phyloP scores from a whole-genome alignment of 345 rosid genomes.

The Carallia pectinifolia region DNA sequence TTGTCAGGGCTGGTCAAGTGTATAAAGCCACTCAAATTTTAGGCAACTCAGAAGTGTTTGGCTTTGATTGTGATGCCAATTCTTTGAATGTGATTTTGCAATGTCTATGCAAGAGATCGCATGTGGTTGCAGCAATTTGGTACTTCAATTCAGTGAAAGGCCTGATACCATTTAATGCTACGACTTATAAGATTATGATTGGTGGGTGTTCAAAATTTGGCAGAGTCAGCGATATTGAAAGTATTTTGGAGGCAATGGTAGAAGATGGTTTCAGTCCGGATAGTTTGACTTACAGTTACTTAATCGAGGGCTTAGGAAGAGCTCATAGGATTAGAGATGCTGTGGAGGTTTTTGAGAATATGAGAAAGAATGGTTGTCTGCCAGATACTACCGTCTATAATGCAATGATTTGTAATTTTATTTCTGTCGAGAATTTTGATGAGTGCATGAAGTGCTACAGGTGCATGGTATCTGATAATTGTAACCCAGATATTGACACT shows the following conservation, averaged over 20 bases:
- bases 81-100: conserved; percentile 63
- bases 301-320: conserved; percentile 80
- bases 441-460: conserved; percentile 53
- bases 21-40: conserved; percentile 54
- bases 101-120: conserved; percentile 65
- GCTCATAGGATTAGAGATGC: conserved; percentile 65
- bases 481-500: conserved; percentile 60
- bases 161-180: conserved; percentile 41
- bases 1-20: conserved; percentile 48
- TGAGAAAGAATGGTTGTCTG: conserved; percentile 47
- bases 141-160: conserved; percentile 52
- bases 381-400: conserved; percentile 58
- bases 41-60: conserved; percentile 46
- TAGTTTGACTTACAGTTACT: conserved; percentile 52
- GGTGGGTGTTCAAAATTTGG: conserved; percentile 83
- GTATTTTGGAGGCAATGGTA: conserved; percentile 58
- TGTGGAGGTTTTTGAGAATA: conserved; percentile 48
- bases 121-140: conserved; percentile 64
- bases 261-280: conserved; percentile 53
- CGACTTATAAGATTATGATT: conserved; percentile 57
- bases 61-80: conserved; percentile 48
- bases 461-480: conserved; percentile 44
- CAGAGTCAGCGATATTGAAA: conserved; percentile 52
- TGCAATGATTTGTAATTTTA: conserved; percentile 72
- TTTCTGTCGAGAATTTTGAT: conserved; percentile 49